A percentile compares a stretch with the other conserved stretches of the same genome.
These are phyloP conservation scores for Vitis rupestris DNA, from an alignment of 164 flowering plant genomes.

Conservation along the genomic window DNA sequence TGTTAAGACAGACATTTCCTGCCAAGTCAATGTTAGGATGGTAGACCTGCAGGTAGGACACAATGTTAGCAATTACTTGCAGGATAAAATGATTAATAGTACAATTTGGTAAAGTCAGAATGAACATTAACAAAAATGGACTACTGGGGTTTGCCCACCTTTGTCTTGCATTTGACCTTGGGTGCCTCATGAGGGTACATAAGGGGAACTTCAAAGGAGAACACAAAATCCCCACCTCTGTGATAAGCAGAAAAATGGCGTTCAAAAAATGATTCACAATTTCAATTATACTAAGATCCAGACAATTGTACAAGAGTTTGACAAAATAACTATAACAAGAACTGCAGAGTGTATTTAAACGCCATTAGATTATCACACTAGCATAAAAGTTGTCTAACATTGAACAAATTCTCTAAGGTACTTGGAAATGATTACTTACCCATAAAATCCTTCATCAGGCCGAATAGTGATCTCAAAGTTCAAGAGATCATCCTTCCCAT, in stretches of 20 bases:
- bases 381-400: neutral
- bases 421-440: slow-evolving; percentile 37
- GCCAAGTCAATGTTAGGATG: slow-evolving; percentile 50
- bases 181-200: slow-evolving; percentile 50
- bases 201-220: slow-evolving; percentile 32
- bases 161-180: slow-evolving; percentile 53
- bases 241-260: neutral
- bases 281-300: neutral
- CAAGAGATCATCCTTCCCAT: slow-evolving; percentile 76
- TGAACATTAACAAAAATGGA: neutral
- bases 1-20: slow-evolving; percentile 53
- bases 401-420: neutral
- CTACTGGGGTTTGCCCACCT: slow-evolving; percentile 18
- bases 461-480: slow-evolving; percentile 64
- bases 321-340: neutral
- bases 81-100: too few relatives aligned
- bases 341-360: neutral
- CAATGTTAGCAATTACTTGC: neutral
- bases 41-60: slow-evolving; percentile 28
- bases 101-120: neutral
- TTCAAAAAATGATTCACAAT: neutral
- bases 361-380: too few relatives aligned
- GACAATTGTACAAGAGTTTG: neutral
- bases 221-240: slow-evolving; percentile 41
- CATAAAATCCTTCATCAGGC: slow-evolving; percentile 76